Percentiles rank a stretch among this genome's conserved stretches.
phyloP scores from a whole-genome alignment of 495 filamentous ascomycete species.

The Clohesyomyces aquaticus region DNA sequence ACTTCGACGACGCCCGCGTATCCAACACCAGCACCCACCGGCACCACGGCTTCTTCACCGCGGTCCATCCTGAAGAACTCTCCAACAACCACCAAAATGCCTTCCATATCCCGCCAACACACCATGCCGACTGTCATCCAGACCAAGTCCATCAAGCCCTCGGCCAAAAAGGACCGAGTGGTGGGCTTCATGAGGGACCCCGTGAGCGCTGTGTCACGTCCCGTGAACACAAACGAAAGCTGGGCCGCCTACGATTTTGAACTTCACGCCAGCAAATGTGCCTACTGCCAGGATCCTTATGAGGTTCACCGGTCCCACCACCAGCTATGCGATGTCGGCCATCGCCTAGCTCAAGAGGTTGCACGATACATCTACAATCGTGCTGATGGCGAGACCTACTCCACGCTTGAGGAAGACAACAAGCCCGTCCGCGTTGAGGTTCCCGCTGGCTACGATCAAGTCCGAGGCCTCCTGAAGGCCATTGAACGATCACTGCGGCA shows the following conservation, averaged over 20 bases:
- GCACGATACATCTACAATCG: conserved; percentile 45
- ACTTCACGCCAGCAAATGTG: conserved; percentile 44
- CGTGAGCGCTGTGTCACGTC: conserved; percentile 41
- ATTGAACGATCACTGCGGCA: conserved; percentile 42
- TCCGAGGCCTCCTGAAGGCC: conserved; percentile 43
- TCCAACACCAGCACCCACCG: conserved; percentile 7
- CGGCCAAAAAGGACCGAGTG: conserved; percentile 35
- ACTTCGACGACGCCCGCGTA: conserved; percentile 19
- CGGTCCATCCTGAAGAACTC: conserved; percentile 40
- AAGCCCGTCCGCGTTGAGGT: conserved; percentile 48
- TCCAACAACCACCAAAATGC: conserved; percentile 37
- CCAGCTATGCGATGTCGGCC: conserved; percentile 44
- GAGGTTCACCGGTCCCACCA: conserved; percentile 40
- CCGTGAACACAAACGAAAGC: conserved; percentile 40
- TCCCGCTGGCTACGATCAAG: conserved; percentile 43
- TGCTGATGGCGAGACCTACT: conserved; percentile 44
- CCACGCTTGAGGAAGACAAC: conserved; percentile 40
- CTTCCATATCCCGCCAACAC: conserved; percentile 30
- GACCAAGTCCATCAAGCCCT: conserved; percentile 24
- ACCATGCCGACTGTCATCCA: conserved; percentile 40
- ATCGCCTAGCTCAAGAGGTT: conserved; percentile 45
- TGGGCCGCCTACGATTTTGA: conserved; percentile 50
- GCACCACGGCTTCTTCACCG: conserved; percentile 31
- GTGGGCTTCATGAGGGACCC: conserved; percentile 39
- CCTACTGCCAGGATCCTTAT: conserved; percentile 44